Evolutionary conservation across 106 monocot genomes (phyloP), one percentile per base, ranked within the genome.

Genomic region (Allium sativum): DNA sequence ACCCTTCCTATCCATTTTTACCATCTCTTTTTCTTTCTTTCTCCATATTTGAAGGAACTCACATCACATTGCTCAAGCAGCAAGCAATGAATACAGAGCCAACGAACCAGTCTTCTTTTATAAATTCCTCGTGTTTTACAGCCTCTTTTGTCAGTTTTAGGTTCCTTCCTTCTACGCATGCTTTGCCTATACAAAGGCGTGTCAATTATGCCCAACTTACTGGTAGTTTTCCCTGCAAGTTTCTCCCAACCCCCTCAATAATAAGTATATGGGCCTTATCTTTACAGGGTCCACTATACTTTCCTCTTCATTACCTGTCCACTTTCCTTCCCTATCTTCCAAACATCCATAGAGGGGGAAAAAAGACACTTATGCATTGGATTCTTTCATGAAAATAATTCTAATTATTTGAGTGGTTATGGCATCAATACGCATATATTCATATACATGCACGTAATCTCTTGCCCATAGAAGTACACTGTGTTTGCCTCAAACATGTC

Each of bases 71-170:
- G 61, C 61, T 61, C 61, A 44, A 18, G 15, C 19, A 44, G 61
- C 61, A 61, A 44, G 61, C 61, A 45, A 61, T 61, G 6, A 16
- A 17, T n/a, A n/a, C 9, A 18, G 44, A 61, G 42, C n/a, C 42
- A 59, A 53, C 16, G 53, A 15, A 15, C 1, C 10, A 18, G 19
- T 21, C 55, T n/a, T 58, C 41, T 42, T 40, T 40, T 21, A 56
- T 21, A 58, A 11, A 6, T 0, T n/a, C 15, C n/a, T 7, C 8
- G 10, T 40, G 13, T 58, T 58, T 58, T 40, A 58, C 58, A 40
- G 13, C 31, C 45, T 17, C 12, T 18, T 41, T 59, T 14, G 14
- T 58, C n/a, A 12, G 58, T 58, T 31, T 2, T 31, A 31, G 8
- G 58, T 40, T 58, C 13, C 40, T 13, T 4, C 58, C 13, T 42